Percentiles rank a stretch among this genome's conserved stretches.
Evolutionary conservation across 495 filamentous ascomycete species (phyloP).

Genomic region (Podospora comata): DNA sequence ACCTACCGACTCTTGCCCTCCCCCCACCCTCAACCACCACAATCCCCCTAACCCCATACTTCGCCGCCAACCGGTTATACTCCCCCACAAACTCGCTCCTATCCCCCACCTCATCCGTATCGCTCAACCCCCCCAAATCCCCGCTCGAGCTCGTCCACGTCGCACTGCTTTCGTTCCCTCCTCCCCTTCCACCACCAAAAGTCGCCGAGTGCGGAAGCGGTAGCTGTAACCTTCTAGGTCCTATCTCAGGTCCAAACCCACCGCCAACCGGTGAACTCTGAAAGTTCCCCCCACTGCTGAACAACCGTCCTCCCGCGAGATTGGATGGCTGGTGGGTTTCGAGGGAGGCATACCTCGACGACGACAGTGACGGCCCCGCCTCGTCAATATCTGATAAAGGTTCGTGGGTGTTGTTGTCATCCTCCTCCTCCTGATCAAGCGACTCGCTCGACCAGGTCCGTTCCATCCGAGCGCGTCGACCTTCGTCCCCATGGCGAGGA

Average conservation of each 20-base stretch:
- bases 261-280: not conserved
- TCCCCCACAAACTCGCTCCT: slow-evolving; percentile 45
- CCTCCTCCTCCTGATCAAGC: not conserved
- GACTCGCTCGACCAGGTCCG: not conserved
- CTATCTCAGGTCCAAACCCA: not conserved
- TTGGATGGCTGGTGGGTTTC: not conserved
- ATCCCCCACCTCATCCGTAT: slow-evolving; percentile 43
- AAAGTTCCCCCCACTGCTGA: not conserved
- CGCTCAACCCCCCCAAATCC: slow-evolving; percentile 31
- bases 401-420: not conserved
- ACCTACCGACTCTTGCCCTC: slow-evolving; percentile 17
- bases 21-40: slow-evolving; percentile 26
- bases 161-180: slow-evolving; percentile 33
- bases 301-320: not conserved
- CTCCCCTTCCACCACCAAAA: slow-evolving; percentile 9
- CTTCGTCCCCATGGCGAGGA: too few relatives aligned
- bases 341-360: not conserved
- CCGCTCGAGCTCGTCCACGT: slow-evolving; percentile 48
- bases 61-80: slow-evolving; percentile 50
- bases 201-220: slow-evolving; percentile 21
- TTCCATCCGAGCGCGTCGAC: not conserved
- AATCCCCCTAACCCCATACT: not conserved
- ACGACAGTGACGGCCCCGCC: not conserved
- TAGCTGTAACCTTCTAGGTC: slow-evolving; percentile 1
- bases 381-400: not conserved